Evolutionary conservation across 164 flowering plant species (phyloP), one percentile per base, ranked within the genome.

Genomic region (Nelumbo lutea): DNA sequence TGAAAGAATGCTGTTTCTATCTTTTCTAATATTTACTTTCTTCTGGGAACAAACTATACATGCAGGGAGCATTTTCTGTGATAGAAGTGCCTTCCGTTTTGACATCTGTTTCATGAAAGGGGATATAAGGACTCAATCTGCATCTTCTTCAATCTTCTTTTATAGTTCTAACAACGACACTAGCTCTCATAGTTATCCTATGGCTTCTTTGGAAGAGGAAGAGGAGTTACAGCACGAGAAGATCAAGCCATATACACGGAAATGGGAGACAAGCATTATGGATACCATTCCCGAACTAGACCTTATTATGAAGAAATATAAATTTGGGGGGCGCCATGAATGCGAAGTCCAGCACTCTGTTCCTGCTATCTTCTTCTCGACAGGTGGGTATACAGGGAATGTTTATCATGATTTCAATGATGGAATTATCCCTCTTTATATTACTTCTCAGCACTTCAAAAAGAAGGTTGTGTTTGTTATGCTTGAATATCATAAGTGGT

Each of bases 341-440:
- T 94, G 98, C 68, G 89, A 91, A 70, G 86, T 88, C 15, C 42
- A 61, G 10, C 93, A 94, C 73, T 79, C 89, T 72, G 96, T 88
- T 42, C 96, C 96, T 0, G 97, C 96, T 0, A 73, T 95, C 61
- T 76, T 94, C 75, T 91, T 94, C 87, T 94, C 98, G 1, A 94
- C 88, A 0, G 93, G 96, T 53, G 97, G 98, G 7, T 94, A 90
- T 59, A 94, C 98, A 0, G 98, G 98, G 10, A 94, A 94, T 64
- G 85, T 90, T 10, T 95, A 89, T 66, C 98, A 95, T 61, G 98
- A 95, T 55, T 91, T 95, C 83, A 95, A 95, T 72, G 98, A 94
- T 71, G 98, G 98, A 50, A 72, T 91, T 42, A 45, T 91, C 48
- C 98, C 98, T 6, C 72, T 94, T 10, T 94, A 81, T 72, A 94